Evolutionary conservation across 2,329 filamentous ascomycete genomes (phyloP), one percentile per base, ranked within the genome.

Genomic region (Colletotrichum sp.): DNA sequence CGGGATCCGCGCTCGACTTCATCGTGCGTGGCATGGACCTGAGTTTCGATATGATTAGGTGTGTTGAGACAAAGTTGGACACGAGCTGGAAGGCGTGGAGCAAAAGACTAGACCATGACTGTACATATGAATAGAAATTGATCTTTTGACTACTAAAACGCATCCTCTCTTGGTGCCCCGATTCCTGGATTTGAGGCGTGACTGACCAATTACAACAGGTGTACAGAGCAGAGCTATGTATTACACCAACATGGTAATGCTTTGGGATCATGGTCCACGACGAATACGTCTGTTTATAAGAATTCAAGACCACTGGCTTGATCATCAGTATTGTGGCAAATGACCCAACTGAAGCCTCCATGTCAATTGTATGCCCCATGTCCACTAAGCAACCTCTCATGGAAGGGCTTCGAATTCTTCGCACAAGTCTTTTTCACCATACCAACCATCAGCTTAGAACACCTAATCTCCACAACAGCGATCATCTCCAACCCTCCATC

Each of bases 401-500:
- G 64, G 21, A 52, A 67, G 18, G 21, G 16, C 44, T 55, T 67
- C 36, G 39, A 24, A 13, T 67, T 67, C 64, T 67, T 67, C 26
- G 24, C 26, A 30, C 39, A 67, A 8, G 24, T 28, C 64, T 67
- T 34, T 13, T 55, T 67, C 26, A 67, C 64, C 26, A 67, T n/a
- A n/a, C 64, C 64, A 52, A 55, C 16, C 64, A 52, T 52, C 13
- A 67, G 12, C 39, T 32, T 28, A 5, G 44, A 67, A 28, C 64
- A 67, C 36, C 13, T 55, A 6, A 67, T 55, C 28, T 55, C 44
- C 24, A 67, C 64, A 10, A 32, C 64, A 30, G 39, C 64, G 8
- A 52, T 28, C 39, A 67, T 52, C 24, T 67, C 64, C 8, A 67
- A 7, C 15, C 39, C 39, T 8, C 64, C 44, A 5, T 67, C n/a